Percentiles rank a stretch among this genome's conserved stretches.
phyloP scores from a whole-genome alignment of 208 protist genomes.

The Novymonas esmeraldas region DNA sequence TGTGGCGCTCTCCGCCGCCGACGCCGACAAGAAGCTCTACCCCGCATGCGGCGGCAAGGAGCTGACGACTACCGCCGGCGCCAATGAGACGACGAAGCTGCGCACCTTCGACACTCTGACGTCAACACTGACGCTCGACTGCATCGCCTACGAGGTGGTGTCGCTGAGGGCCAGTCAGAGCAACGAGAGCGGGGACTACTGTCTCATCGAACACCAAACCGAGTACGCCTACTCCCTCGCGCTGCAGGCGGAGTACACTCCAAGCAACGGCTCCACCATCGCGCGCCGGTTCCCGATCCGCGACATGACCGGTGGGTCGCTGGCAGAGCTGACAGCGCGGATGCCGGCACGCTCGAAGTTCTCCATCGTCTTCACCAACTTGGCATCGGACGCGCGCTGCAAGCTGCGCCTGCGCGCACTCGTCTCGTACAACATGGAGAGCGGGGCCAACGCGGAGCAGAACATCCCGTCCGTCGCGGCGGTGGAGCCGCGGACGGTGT shows the following conservation, averaged over 20 bases:
- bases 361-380: constrained; percentile 70
- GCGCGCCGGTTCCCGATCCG: constrained; percentile 56
- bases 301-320: constrained; percentile 62
- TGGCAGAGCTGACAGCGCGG: constrained; percentile 40
- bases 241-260: constrained; percentile 41
- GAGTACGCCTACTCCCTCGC: constrained; percentile 59
- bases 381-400: constrained; percentile 39
- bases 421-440: constrained; percentile 16
- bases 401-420: constrained; percentile 47
- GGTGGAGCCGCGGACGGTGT: constrained; percentile 56
- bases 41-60: constrained; percentile 52
- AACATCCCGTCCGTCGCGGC: constrained; percentile 51
- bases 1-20: constrained; percentile 15
- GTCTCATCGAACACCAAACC: constrained; percentile 60
- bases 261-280: constrained; percentile 17
- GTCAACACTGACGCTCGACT: constrained; percentile 38
- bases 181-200: constrained; percentile 41
- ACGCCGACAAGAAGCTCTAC: constrained; percentile 44
- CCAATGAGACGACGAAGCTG: constrained; percentile 29
- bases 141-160: constrained; percentile 70
- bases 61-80: constrained; percentile 12
- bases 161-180: constrained; percentile 36
- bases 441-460: no score
- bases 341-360: constrained; percentile 33
- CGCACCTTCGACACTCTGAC: constrained; percentile 6